A percentile compares a stretch with the other conserved stretches of the same genome.
phyloP scores from a whole-genome alignment of 441 rosid genomes.

The Capsella rubella region DNA sequence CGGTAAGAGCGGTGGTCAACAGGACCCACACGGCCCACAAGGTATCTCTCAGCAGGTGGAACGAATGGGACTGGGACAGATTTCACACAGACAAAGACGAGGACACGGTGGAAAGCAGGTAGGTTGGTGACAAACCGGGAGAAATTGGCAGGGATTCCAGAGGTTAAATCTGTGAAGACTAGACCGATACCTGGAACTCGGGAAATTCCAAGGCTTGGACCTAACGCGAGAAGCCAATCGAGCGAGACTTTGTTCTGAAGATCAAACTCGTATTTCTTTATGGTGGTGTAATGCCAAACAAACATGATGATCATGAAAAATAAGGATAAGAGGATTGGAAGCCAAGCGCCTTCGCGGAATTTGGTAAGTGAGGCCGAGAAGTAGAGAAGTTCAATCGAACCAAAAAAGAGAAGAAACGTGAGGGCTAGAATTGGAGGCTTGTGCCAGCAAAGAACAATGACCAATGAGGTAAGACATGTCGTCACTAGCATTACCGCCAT shows the following conservation, averaged over 20 bases:
- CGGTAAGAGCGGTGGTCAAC: conserved; percentile 88
- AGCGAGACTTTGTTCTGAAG: conserved; percentile 93
- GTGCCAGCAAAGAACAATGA: conserved; percentile 92
- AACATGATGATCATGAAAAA: conserved; percentile 86
- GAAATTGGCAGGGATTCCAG: conserved; percentile 96
- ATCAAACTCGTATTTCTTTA: conserved; percentile 89
- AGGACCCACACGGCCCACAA: conserved; percentile 96
- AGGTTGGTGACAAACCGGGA: conserved; percentile 97
- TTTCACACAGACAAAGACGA: conserved; percentile 91
- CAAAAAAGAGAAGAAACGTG: conserved; percentile 78
- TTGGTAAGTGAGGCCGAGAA: conserved; percentile 96
- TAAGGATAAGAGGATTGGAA: conserved; percentile 89
- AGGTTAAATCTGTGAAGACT: conserved; percentile 87
- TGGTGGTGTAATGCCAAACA: conserved; percentile 93
- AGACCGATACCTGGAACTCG: conserved; percentile 94
- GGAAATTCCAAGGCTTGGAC: conserved; percentile 90
- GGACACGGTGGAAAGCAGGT: conserved; percentile 94
- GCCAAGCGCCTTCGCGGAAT: conserved; percentile 98
- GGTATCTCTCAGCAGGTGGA: conserved; percentile 88
- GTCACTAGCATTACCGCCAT: conserved; percentile 99
- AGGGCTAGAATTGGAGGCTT: conserved; percentile 83
- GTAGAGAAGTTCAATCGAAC: conserved; percentile 86
- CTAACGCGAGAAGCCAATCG: conserved; percentile 93
- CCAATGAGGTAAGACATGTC: conserved; percentile 86
- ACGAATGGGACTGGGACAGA: conserved; percentile 93